Base-by-base conservation (phyloP, 2,329 filamentous ascomycete species). In the Colletotrichum karsti region DNA sequence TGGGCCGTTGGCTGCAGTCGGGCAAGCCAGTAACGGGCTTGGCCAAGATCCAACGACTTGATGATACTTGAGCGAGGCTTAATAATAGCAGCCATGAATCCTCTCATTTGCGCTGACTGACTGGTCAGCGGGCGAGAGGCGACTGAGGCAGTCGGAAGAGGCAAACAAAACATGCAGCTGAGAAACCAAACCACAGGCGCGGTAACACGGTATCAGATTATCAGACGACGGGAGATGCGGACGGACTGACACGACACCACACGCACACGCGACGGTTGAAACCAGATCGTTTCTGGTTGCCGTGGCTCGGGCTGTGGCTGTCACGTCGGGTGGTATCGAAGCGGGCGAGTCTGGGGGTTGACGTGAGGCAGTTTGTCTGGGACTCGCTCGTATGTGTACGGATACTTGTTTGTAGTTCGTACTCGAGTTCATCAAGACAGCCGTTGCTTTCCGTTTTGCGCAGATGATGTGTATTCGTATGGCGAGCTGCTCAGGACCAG, bases 271-370 rank as follows among this genome's bases (percentile, higher is more conserved):
- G 10, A 30, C 18, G 55, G 42, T 63, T 42, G 58, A 51, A 57
- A 53, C 22, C 44, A 42, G 20, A 12, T 22, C 28, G 51, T 63
- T 54, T 53, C 62, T 63, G 50, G 26, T 46, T 56, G 33, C 42
- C 42, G 35, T 28, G 5, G 35, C 63, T 44, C 26, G 35, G 37
- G 63, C 58, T 48, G 26, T 67, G 58, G 58, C 63, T 63, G 41
- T 63, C 56, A 50, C 63, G 8, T 50, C 26, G 5, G 42, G 54
- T 42, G 22, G 37, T 42, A 48, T 46, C 35, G 42, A 42, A 30
- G 26, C 44, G 42, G n/a, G 33, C 37, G 30, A 35, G 48, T 60
- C 28, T 33, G 42, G 24, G 15, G 7, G 22, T 48, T 33, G 42
- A 57, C 60, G 42, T 18, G 33, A 58, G 35, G 50, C 18, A 39